Base-by-base conservation (phyloP, 495 filamentous ascomycete genomes). In the Neurospora sp. region DNA sequence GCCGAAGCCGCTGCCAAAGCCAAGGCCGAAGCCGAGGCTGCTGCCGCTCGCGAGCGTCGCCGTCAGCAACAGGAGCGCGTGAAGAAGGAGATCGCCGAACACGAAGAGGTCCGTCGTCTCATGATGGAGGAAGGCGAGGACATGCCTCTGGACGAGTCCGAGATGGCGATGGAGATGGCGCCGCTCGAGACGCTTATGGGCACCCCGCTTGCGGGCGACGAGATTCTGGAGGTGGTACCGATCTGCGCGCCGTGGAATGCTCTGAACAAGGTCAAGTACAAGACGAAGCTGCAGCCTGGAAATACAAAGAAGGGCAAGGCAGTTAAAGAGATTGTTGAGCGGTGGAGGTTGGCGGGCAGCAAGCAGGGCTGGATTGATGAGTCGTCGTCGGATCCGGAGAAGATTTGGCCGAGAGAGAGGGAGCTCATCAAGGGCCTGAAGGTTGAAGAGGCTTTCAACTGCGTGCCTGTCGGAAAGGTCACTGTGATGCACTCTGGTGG, bases 281-380 rank as follows among this genome's bases (percentile, higher is more conserved):
- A 93, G 78, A 92, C 88, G 22, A 99, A 98, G 84, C 75, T 99
- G 74, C 96, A 98, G 82, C 96, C 96, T 0, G 96, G 96, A 3
- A 76, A 88, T 3, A 86, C 90, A 76, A 99, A 99, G 86, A 96
- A 97, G 83, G 94, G 95, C 2, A 99, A 97, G 80, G 96, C 95
- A 17, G 89, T 97, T 35, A 92, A 92, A 82, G 94, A 97, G 81
- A 92, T 98, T 48, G 78, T 97, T 20, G 87, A 87, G 44, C 86
- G 86, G 68, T 98, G 96, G 94, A 86, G 90, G 72, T 83, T 86
- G 1, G 88, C 85, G 71, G 79, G 82, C n/a, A 85, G 82, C 0
- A 85, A 86, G 72, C 86, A 87, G 78, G 86, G 87, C 9, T 85
- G 82, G 27, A 74, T 92, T 5, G 90, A 92, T 75, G 85, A 87